Evolutionary conservation across 2,329 filamentous ascomycete genomes (phyloP), one percentile per base, ranked within the genome.

Genomic region (Fusarium cicatricum): DNA sequence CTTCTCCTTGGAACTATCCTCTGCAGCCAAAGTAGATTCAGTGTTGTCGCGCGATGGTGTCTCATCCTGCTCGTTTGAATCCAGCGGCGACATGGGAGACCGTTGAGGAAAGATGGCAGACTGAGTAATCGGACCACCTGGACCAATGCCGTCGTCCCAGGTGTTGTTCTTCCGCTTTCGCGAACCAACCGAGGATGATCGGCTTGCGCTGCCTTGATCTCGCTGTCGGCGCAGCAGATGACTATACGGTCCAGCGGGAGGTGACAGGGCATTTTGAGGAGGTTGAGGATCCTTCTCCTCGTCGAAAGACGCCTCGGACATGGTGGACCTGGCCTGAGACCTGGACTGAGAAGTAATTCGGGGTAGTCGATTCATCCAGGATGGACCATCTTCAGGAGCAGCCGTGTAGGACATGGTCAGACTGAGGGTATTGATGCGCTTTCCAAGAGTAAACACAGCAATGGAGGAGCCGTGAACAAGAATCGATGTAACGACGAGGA

Each of bases 381-480:
- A 87, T 3, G 92, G 90, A 0, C 92, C 91, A 31, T 96, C 91
- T 51, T 97, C 94, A 44, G 90, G 90, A 15, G 89, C 92, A 58
- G 89, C 86, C 0, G 95, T 99, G 78, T 98, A 99, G 0, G 95
- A 97, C 85, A 99, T 91, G 50, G 95, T 97, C 57, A 99, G 82
- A 1, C 91, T 93, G 64, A 99, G 78, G 0, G 95, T 98, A 77
- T 98, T 98, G 84, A 99, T 99, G 58, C 91, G 93, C 76, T 98
- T 99, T 68, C 95, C 95, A 2, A 99, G 85, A 0, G 95, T 98
- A 69, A 99, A 99, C 9, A 99, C 95, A 5, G 95, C 95, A 66
- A 99, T 90, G 0, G 95, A 98, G n/a, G 95, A 98, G 17, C 95
- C 95, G 70, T 99, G 95, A 1, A 99, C 91, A 32, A 98, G 77